phyloP scores from a whole-genome alignment of 148 eudicot species.

The Arbutus unedo region DNA sequence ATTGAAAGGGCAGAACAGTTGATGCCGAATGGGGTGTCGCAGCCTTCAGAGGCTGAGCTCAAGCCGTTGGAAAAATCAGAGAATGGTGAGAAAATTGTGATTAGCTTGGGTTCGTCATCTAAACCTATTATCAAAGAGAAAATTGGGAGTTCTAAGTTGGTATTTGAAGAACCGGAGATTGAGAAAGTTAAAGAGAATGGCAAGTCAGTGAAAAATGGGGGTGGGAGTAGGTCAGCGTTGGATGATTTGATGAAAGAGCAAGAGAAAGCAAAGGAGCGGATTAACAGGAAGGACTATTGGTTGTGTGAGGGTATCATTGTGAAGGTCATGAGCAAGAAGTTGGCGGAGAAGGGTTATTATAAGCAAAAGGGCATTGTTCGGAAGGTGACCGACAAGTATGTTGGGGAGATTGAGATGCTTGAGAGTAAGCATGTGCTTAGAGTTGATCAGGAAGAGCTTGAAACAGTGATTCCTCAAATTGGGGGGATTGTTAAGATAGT shows the following conservation, averaged over 20 bases:
- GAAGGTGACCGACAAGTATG: conserved; percentile 76
- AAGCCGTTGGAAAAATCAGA: conserved; percentile 32
- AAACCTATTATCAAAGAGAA: conserved; percentile 38
- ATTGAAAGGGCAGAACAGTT: conserved; percentile 68
- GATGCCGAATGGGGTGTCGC: neutral
- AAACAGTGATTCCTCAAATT: conserved; percentile 88
- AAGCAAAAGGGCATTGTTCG: conserved; percentile 80
- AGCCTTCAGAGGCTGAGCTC: conserved; percentile 6
- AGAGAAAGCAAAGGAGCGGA: conserved; percentile 73
- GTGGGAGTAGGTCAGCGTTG: conserved; percentile 44
- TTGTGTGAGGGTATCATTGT: conserved; percentile 75
- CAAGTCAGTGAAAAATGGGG: conserved; percentile 21
- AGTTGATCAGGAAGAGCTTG: conserved; percentile 93
- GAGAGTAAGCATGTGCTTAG: conserved; percentile 79
- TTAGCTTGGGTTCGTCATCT: conserved; percentile 30
- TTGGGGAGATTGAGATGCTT: conserved; percentile 88
- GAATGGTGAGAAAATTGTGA: conserved; percentile 40
- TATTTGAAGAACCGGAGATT: conserved; percentile 58
- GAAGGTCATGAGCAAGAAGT: conserved; percentile 81
- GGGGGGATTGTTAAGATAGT: conserved; percentile 83
- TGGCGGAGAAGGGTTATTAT: conserved; percentile 82
- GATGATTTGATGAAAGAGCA: conserved; percentile 87
- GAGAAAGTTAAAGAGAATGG: conserved; percentile 30
- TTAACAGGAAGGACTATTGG: conserved; percentile 90
- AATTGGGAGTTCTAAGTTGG: conserved; percentile 38